Base-by-base conservation (phyloP, 2,329 filamentous ascomycete genomes). In the Bipolaris bicolor region DNA sequence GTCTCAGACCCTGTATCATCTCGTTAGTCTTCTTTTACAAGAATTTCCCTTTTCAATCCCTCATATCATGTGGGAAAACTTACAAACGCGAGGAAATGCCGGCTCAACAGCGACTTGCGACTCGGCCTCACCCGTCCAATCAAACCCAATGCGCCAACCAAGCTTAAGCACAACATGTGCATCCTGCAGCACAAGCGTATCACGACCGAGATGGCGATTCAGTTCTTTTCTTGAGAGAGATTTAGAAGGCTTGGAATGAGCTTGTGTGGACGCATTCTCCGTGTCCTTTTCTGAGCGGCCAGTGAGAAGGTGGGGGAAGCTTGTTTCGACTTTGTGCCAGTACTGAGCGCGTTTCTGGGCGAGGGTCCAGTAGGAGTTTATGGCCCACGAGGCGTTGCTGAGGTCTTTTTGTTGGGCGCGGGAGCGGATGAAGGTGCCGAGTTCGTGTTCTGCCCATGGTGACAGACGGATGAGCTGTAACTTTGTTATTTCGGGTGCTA, bases 121-220 rank as follows among this genome's bases (percentile, higher is more conserved):
- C 66, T 84, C 82, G 4, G 86, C 88, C 68, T 91, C 89, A 5
- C 89, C 89, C 0, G 88, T 88, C 88, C 88, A 91, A 72, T 91
- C 88, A 66, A 91, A 90, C 1, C 76, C 75, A 41, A 90, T 86
- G 45, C 75, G 78, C 89, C 89, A 91, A 55, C 82, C 79, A 1
- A 91, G 76, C 24, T 85, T 81, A 4, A 87, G 53, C 10, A 79
- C 71, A 2, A 82, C 78, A 9, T 76, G 58, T 1, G 72, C 69
- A 0, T 77, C 72, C 71, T 47, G 74, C 52, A 77, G 64, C 61
- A 49, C 67, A 50, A 65, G 64, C 2, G 63, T 52, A 13, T 71
- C 26, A 16, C 71, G 64, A 61, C 75, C 76, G 2, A 79, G 62
- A 58, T 75, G 81, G 0, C 81, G 79, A 1, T 86, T 68, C 10